Evolutionary conservation across 2,329 filamentous ascomycete species (phyloP).

Genomic region (Botrytis cinerea): DNA sequence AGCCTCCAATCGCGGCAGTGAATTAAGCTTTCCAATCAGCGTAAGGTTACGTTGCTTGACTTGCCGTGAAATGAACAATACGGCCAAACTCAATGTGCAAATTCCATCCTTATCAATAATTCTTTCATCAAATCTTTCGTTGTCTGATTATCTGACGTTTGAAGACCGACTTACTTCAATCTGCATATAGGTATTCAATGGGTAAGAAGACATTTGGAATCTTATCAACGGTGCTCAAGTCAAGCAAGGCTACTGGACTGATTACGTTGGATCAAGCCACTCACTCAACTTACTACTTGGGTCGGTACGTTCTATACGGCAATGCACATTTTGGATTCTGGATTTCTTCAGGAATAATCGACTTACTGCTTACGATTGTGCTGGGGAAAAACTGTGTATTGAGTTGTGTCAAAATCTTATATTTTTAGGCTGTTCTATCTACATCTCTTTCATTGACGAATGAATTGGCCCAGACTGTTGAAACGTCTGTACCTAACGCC

Average conservation of each 20-base stretch:
- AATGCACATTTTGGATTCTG: neutral
- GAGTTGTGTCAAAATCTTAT: neutral
- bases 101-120: neutral
- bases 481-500: neutral
- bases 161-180: neutral
- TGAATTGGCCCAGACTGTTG: neutral
- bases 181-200: neutral
- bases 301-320: neutral
- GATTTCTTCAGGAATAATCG: neutral
- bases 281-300: neutral
- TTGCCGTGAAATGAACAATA: neutral
- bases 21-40: neutral
- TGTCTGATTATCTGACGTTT: neutral
- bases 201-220: neutral
- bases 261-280: neutral
- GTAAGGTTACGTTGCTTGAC: neutral
- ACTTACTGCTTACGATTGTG: neutral
- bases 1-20: conserved; percentile 1
- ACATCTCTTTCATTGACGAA: neutral
- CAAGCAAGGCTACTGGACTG: neutral
- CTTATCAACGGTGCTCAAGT: neutral
- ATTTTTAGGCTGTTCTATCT: neutral
- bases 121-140: neutral
- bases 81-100: neutral
- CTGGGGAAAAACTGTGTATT: neutral